A percentile compares a stretch with the other conserved stretches of the same genome.
Evolutionary conservation across 139 green algal species (phyloP).

Genomic region (Mychonastes homosphaera): DNA sequence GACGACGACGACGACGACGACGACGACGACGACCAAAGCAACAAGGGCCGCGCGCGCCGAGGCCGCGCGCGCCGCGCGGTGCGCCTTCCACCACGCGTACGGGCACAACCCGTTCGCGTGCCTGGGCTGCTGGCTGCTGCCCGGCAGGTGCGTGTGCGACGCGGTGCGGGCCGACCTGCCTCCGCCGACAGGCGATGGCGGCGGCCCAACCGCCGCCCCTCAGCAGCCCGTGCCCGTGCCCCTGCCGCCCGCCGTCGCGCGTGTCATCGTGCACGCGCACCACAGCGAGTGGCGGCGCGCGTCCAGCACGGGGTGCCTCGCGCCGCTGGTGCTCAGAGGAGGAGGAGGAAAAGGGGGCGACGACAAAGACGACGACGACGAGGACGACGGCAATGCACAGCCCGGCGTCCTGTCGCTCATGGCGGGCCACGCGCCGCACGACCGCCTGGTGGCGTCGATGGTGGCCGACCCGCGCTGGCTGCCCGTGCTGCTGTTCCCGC

Average conservation of each 20-base stretch:
- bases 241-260: background rate
- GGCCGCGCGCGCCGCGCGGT: too few species aligned
- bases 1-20: background rate
- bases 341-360: too few species aligned
- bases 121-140: slow-evolving; percentile 11
- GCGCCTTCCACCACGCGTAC: too few species aligned
- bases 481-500: background rate
- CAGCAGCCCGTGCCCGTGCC: background rate
- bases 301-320: background rate
- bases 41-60: background rate
- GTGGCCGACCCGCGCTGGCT: slow-evolving; percentile 3
- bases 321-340: background rate
- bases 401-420: slow-evolving; percentile 5
- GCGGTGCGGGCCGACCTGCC: background rate
- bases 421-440: slow-evolving; percentile 8
- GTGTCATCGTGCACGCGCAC: too few species aligned
- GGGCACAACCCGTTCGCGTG: too few species aligned
- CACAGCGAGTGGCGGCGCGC: background rate
- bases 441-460: slow-evolving; percentile 3
- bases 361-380: slow-evolving; percentile 12
- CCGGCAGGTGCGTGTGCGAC: slow-evolving; percentile 9
- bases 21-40: background rate
- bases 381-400: background rate
- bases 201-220: background rate
- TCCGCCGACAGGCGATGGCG: background rate